These are phyloP conservation scores for Globisporangium nodosum DNA, from an alignment of 352 stramenopile species.

Conservation along the genomic window DNA sequence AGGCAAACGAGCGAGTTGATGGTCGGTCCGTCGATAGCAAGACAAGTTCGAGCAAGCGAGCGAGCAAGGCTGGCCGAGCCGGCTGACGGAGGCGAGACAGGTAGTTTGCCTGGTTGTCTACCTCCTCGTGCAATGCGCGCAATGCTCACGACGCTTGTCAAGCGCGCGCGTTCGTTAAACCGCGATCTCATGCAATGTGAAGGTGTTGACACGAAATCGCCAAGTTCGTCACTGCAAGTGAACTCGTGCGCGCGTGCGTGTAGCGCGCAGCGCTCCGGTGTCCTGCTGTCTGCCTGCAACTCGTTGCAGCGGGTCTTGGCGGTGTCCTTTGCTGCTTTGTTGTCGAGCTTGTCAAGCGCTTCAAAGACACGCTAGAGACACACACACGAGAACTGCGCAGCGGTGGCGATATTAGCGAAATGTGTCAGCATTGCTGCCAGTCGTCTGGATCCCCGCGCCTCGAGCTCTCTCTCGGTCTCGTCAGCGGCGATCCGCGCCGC, in stretches of 20 bases:
- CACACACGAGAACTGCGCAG: background rate
- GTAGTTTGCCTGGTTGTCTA: background rate
- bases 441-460: background rate
- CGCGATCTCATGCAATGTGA: too few species aligned
- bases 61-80: background rate
- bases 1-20: too few species aligned
- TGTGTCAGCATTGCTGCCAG: background rate
- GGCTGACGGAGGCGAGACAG: background rate
- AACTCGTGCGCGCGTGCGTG: background rate
- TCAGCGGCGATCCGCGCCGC: too few species aligned
- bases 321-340: too few species aligned
- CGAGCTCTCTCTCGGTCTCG: background rate
- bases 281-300: background rate
- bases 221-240: background rate
- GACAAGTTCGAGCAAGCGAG: background rate
- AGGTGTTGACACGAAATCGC: background rate
- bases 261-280: background rate
- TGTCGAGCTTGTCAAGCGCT: background rate
- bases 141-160: too few species aligned
- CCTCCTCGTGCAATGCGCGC: background rate
- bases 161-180: background rate
- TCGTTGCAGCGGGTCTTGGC: background rate
- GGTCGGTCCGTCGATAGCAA: too few species aligned
- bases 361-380: background rate
- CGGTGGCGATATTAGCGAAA: background rate